Base-by-base conservation (phyloP, 2,329 filamentous ascomycete species). In the Gliomastix tumulicola region DNA sequence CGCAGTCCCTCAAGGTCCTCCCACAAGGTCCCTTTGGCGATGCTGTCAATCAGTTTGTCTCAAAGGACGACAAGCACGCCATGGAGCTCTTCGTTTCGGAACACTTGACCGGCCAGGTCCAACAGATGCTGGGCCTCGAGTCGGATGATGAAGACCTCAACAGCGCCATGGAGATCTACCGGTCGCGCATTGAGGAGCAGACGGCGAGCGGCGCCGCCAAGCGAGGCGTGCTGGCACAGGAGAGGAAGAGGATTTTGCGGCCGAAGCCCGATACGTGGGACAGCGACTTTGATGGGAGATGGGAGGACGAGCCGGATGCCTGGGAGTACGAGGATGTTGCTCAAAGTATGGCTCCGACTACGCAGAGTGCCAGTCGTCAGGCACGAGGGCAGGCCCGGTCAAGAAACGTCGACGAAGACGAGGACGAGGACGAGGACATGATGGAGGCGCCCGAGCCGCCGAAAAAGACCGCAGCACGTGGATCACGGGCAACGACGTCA, bases 1-100 rank as follows among this genome's bases (percentile, higher is more conserved):
- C 86, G 0, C 89, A 97, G 51, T 89, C 87, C 0, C 75, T 98
- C 21, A 94, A 89, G 40, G 92, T 98, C 34, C 71, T 98, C 1
- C 92, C 92, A 0, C 87, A 95, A 50, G 92, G 89, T 21, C 84
- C 84, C 0, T 96, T 98, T 51, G 85, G 88, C 13, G 89, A 97
- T 51, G 92, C 92, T 0, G 88, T 98, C 6, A 82, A 81, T 32
- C 85, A 94, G 42, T 98, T 92, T 49, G 88, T 98, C 19, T 82
- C 89, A 55, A 97, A 97, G 48, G 88, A 95, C 46, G 92, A 98
- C 63, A 94, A 89, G 54, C 82, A 92, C 49, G 88, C 88, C 4
- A 88, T 97, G 80, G 80, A 89, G 51, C 67, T 79, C 30, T 90
- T 90, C 48, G 81, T 90, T 9, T 76, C 74, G 17, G 81, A 88